Conservation (phyloP, 1,284 basidiomycete species). For the Ceratobasidium sp. region DNA sequence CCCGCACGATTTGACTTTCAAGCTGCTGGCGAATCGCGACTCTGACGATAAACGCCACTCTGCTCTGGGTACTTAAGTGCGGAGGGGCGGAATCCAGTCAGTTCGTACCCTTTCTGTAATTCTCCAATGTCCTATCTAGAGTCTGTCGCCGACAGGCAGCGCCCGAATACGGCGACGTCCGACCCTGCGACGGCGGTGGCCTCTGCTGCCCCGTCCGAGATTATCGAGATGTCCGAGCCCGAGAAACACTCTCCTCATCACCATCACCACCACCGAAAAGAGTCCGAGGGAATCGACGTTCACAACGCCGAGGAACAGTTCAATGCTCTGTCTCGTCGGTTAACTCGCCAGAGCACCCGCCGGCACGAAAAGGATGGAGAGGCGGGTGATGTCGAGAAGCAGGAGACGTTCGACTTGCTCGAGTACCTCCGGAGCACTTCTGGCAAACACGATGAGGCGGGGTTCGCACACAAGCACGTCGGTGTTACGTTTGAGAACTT, state of each 20-base stretch:
- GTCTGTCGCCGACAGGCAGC: constrained; percentile 2
- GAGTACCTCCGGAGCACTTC: constrained; percentile 36
- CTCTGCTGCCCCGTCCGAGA: constrained; percentile 18
- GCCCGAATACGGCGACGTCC: constrained; percentile 24
- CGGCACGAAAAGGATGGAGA: background rate
- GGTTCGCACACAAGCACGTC: constrained; percentile 84
- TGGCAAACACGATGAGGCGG: constrained; percentile 63
- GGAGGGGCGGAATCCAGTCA: background rate
- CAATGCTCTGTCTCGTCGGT: constrained; percentile 31
- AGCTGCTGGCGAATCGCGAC: background rate
- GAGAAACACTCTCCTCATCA: constrained; percentile 15
- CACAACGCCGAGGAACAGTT: constrained; percentile 35
- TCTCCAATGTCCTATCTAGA: constrained; percentile 11
- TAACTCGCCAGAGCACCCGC: constrained; percentile 39
- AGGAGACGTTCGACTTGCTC: constrained; percentile 38
- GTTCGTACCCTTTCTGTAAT: background rate
- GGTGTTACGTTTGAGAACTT: constrained; percentile 83
- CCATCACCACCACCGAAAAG: too few species aligned
- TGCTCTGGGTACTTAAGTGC: background rate
- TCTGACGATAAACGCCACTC: background rate
- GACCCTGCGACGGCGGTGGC: constrained; percentile 37
- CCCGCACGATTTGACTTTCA: constrained; percentile 23
- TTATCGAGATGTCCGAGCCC: constrained; percentile 21
- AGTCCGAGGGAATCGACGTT: constrained; percentile 27
- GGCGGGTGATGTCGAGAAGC: constrained; percentile 27